Evolutionary conservation across 1,139 yeast genomes (phyloP).

Genomic region (Candida labiduridarum): DNA sequence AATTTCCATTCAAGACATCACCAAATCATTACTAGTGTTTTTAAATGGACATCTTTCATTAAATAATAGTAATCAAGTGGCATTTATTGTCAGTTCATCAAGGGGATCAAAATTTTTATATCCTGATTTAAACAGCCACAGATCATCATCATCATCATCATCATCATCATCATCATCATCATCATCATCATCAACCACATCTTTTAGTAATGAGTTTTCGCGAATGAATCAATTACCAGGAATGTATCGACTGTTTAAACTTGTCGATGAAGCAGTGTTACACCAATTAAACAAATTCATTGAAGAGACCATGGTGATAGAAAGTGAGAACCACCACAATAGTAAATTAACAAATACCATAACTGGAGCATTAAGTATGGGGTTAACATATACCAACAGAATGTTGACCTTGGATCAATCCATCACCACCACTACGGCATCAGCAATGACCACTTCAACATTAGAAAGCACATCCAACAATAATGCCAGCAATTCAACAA

Average conservation of each 20-base stretch:
- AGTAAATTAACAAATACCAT: slow-evolving; percentile 40
- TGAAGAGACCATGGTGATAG: slow-evolving; percentile 18
- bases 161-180: too few relatives aligned
- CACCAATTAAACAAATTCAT: slow-evolving; percentile 57
- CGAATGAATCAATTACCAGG: slow-evolving; percentile 19
- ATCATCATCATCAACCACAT: slow-evolving; percentile 27
- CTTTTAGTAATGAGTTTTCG: slow-evolving; percentile 7
- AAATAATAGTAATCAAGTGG: slow-evolving; percentile 82
- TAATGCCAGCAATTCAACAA: slow-evolving; percentile 11
- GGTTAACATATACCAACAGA: slow-evolving; percentile 79
- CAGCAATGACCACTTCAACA: slow-evolving; percentile 48
- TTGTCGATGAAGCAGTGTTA: slow-evolving; percentile 78
- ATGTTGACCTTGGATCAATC: slow-evolving; percentile 55
- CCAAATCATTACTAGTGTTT: slow-evolving; percentile 65
- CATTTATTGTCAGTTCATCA: slow-evolving; percentile 78
- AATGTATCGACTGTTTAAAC: slow-evolving; percentile 86
- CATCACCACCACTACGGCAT: slow-evolving; percentile 49
- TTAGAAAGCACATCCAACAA: slow-evolving; percentile 18
- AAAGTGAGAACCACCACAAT: not conserved
- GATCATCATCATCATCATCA: too few relatives aligned
- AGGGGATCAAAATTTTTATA: slow-evolving; percentile 71
- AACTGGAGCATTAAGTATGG: slow-evolving; percentile 79
- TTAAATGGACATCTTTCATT: slow-evolving; percentile 86
- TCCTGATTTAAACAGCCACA: slow-evolving; percentile 44
- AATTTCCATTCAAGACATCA: slow-evolving; percentile 53